Evolutionary conservation across 2,329 filamentous ascomycete species (phyloP).

Genomic region (Septoria linicola): DNA sequence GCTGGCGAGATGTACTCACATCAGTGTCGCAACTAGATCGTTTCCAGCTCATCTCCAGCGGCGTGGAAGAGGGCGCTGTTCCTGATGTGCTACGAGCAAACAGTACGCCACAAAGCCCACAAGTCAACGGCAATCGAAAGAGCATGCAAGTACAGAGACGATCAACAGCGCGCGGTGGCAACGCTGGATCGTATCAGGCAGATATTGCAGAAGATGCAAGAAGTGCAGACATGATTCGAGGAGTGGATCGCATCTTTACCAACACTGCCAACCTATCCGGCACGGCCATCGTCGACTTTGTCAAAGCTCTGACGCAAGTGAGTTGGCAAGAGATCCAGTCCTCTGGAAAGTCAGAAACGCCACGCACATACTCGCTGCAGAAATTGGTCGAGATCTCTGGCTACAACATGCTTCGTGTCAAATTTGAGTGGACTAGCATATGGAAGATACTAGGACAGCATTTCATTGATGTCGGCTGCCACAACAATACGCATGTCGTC

Average conservation of each 20-base stretch:
- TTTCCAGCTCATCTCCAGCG: slow-evolving; percentile 89
- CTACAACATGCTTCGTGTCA: slow-evolving; percentile 98
- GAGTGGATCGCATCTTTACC: slow-evolving; percentile 93
- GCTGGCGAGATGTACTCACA: slow-evolving; percentile 93
- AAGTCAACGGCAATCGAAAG: slow-evolving; percentile 25
- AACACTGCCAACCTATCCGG: slow-evolving; percentile 91
- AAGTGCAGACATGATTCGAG: slow-evolving; percentile 87
- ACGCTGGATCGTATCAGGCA: slow-evolving; percentile 53
- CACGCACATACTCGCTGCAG: slow-evolving; percentile 93
- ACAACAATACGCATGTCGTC: slow-evolving; percentile 93
- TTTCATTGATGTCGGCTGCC: slow-evolving; percentile 96
- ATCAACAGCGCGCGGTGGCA: slow-evolving; percentile 48
- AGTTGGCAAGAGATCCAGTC: slow-evolving; percentile 99
- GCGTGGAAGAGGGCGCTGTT: slow-evolving; percentile 87
- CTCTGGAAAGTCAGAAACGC: slow-evolving; percentile 91
- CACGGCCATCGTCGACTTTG: slow-evolving; percentile 94
- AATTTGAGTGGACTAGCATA: slow-evolving; percentile 97
- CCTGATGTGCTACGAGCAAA: slow-evolving; percentile 82
- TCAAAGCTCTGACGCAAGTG: slow-evolving; percentile 86
- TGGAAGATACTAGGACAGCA: slow-evolving; percentile 98
- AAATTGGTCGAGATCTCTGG: slow-evolving; percentile 99
- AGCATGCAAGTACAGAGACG: slow-evolving; percentile 59
- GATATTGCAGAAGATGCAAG: slow-evolving; percentile 90
- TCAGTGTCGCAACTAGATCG: slow-evolving; percentile 95
- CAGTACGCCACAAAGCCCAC: slow-evolving; percentile 17